These are phyloP conservation scores for Thraustochytrium striatum DNA, from an alignment of 352 stramenopile genomes.

Conservation along the genomic window DNA sequence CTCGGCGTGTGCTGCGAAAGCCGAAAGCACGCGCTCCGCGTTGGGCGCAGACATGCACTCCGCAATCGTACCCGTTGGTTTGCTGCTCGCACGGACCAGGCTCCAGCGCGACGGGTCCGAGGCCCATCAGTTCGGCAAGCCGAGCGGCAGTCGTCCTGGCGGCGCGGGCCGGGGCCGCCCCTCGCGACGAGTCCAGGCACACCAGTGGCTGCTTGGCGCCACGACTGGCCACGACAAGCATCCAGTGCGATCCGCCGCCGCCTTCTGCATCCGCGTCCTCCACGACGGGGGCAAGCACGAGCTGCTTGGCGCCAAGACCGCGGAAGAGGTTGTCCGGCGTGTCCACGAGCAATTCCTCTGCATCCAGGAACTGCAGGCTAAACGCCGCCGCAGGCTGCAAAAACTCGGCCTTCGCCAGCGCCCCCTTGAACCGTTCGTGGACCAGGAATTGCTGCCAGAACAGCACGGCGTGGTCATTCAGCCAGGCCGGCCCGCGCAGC, in stretches of 20 bases:
- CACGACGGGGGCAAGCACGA: constrained; percentile 26
- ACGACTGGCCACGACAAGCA: constrained; percentile 2
- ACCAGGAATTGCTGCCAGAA: constrained; percentile 43
- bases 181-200: constrained; percentile 6
- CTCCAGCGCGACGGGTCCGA: not conserved
- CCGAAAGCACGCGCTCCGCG: not conserved
- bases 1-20: not conserved
- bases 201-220: not conserved
- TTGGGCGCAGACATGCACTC: constrained; percentile 7
- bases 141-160: not conserved
- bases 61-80: constrained; percentile 31
- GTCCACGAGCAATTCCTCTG: constrained; percentile 21
- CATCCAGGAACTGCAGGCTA: constrained; percentile 13
- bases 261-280: constrained; percentile 8
- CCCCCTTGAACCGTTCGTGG: not conserved
- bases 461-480: constrained; percentile 33
- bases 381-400: constrained; percentile 38
- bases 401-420: not conserved
- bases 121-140: not conserved
- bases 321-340: constrained; percentile 38
- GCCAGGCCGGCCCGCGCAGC: not conserved
- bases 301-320: not conserved
- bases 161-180: not conserved
- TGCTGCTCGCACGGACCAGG: constrained; percentile 15
- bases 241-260: constrained; percentile 37